Conservation (phyloP, 306 rosid genomes). For the Corylus avellana region DNA sequence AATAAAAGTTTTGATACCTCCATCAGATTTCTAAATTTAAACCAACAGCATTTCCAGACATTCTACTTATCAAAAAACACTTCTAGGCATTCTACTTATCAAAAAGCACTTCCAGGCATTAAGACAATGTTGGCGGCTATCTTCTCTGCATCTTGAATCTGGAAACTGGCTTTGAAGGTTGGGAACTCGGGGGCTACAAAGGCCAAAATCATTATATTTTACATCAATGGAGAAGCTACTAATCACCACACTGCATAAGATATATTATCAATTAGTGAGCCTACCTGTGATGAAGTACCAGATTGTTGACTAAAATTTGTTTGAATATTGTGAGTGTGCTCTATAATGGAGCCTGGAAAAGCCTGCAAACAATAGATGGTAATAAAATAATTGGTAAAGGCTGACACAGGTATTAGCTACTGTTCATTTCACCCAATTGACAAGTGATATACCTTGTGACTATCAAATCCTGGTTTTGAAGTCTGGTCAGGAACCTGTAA, state of each 20-base stretch:
- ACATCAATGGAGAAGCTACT: slow-evolving; percentile 21
- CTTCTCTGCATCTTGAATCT: slow-evolving; percentile 90
- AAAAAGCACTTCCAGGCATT: slow-evolving; percentile 3
- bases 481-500: slow-evolving; percentile 42
- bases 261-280: slow-evolving; percentile 20
- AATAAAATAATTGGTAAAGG: neutral
- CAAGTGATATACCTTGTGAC: slow-evolving; percentile 46
- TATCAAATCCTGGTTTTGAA: slow-evolving; percentile 55
- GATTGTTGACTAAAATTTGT: slow-evolving; percentile 42
- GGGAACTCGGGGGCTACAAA: slow-evolving; percentile 57
- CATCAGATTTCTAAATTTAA: slow-evolving; percentile 10
- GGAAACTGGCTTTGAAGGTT: slow-evolving; percentile 73
- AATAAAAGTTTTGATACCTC: neutral
- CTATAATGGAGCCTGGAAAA: slow-evolving; percentile 81
- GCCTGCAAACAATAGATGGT: slow-evolving; percentile 52
- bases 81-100: too few relatives aligned
- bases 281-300: slow-evolving; percentile 52
- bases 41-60: slow-evolving; percentile 8
- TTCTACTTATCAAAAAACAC: too few relatives aligned
- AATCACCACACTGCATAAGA: slow-evolving; percentile 2
- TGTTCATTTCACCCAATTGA: neutral
- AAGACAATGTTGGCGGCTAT: slow-evolving; percentile 31
- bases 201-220: slow-evolving; percentile 17
- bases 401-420: neutral
- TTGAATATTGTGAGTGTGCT: slow-evolving; percentile 47